Base-by-base conservation (phyloP, 257 asterid genomes). In the Lantana camara region DNA sequence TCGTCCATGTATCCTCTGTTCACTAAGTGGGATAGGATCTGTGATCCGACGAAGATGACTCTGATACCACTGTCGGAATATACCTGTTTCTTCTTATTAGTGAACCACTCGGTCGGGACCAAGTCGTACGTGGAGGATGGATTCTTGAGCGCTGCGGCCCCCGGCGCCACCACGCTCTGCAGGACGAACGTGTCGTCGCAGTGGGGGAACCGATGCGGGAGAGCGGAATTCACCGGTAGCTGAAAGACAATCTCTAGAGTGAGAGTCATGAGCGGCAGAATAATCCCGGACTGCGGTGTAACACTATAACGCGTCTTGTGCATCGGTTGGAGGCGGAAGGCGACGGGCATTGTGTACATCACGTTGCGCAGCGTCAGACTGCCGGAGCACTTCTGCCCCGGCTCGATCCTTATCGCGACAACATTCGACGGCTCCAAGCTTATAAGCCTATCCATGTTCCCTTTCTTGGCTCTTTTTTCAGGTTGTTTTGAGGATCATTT, bases 311-410 rank as follows among this genome's bases (percentile, higher is more conserved):
- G 88, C 0, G 59, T 12, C 53, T 66, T 81, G 77, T 79, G 85
- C 20, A 65, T 42, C 0, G 97, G 81, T 6, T 83, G 90, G 10
- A 90, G 78, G 9, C 95, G 80, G 21, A 84, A 90, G 1, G 96
- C 97, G 1, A 90, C 95, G 0, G 95, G 95, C 97, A 90, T 87
- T 2, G 95, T 90, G 81, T 85, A 77, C 97, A 90, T 90, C 7
- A 87, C 95, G 44, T 87, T 90, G 4, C 86, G 83, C 12, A 90
- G 62, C 0, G 84, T 85, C 14, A 90, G 16, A 34, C 19, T 54
- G 0, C 97, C 96, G 2, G 66, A 73, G 64, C 84, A 90, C 35
- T 57, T 76, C 5, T 75, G 81, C 1, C 89, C 88, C 0, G 90
- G 70, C 41, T 90, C 97, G 1, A 90, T 32, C 60, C 86, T 64